Conservation (phyloP, 78 protist species). For the Capsaspora owczarzaki region DNA sequence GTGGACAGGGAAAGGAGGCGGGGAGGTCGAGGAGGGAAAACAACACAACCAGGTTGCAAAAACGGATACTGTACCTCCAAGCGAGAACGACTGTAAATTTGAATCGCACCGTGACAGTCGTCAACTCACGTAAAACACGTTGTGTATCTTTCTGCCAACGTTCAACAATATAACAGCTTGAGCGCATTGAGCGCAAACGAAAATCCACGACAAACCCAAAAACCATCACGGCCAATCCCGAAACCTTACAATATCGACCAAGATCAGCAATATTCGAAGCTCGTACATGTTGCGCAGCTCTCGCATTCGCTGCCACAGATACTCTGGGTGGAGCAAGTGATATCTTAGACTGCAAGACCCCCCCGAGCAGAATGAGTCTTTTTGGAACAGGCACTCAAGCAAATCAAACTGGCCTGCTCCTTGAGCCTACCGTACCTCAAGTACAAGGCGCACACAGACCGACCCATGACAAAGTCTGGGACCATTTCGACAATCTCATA, state of each 20-base stretch:
- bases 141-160: no score
- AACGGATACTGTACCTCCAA: not conserved
- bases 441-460: not conserved
- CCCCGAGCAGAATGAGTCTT: no score
- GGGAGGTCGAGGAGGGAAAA: not conserved
- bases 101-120: not conserved
- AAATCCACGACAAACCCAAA: no score
- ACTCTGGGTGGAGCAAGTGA: conserved; percentile 26
- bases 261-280: not conserved
- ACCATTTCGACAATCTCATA: not conserved
- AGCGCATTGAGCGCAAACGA: no score
- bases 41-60: not conserved
- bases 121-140: no score
- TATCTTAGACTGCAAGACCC: not conserved
- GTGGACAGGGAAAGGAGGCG: not conserved
- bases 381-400: not conserved
- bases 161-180: no score
- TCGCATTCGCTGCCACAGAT: not conserved
- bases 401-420: not conserved
- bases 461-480: conserved; percentile 7
- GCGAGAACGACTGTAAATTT: not conserved
- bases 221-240: not conserved
- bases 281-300: not conserved
- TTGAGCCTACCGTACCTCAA: not conserved
- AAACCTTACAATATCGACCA: not conserved